Base-by-base conservation (phyloP, 176 grass and related monocot genomes). In the Triticum dicoccoides region DNA sequence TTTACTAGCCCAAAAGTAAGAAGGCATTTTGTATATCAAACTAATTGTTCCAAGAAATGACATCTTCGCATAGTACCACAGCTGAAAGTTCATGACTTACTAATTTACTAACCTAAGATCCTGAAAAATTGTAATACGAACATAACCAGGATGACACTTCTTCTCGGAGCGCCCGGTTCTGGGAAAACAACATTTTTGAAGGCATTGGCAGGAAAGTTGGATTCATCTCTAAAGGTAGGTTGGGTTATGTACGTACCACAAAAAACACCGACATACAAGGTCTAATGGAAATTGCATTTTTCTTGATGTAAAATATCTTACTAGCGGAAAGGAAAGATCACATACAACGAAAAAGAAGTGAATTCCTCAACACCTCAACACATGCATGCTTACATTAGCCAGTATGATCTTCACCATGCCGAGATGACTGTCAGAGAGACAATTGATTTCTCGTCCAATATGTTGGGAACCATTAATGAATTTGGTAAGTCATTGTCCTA, bases 351-450 rank as follows among this genome's bases (percentile, higher is more conserved):
- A 81, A 29, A 85, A 69, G 65, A 90, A 29, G 9, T 88, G 30
- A 45, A 35, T 58, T 63, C 87, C 18, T 90, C 37, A 38, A 38
- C 37, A 38, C 37, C 37, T 7, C 37, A 38, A 38, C 37, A 38
- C 37, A 38, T 38, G 15, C 68, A 45, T 38, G 81, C 92, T 12
- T 94, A 92, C 85, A 78, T 94, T 61, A 89, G 92, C 80, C 92
- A 92, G 20, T 20, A 77, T 68, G 90, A 94, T 78, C 86, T 92
- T 42, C 92, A 92, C 61, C 90, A 92, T 66, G 80, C 92, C 21
- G 90, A 95, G 73, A 95, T 95, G 90, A 95, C 89, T 17, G 89
- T 92, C 6, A 92, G 78, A 42, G 92, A 94, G 84, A 94, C 84
- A 4, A 76, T 94, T 6, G 78, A 92, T 65, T 94, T 94, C 17